These are phyloP conservation scores for Rhynchosporium graminicola DNA, from an alignment of 2,329 filamentous ascomycete species.

Conservation along the genomic window DNA sequence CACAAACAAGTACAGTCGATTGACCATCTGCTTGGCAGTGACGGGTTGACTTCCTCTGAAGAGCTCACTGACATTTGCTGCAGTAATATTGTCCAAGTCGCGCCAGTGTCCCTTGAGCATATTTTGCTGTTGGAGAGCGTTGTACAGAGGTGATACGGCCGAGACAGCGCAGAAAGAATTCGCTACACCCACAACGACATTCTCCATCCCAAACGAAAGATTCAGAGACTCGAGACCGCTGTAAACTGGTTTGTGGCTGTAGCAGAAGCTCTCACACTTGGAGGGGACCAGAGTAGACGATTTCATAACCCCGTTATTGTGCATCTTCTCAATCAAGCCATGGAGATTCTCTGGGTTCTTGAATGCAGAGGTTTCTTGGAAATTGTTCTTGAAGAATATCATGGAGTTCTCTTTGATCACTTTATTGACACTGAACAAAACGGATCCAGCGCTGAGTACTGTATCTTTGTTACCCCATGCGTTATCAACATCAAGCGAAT, in stretches of 20 bases:
- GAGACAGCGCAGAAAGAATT: not conserved
- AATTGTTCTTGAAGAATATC: not conserved
- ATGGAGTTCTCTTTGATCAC: not conserved
- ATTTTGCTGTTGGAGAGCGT: not conserved
- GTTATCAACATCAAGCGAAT: not conserved
- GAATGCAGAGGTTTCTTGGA: not conserved
- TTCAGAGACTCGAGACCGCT: not conserved
- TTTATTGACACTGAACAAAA: not conserved
- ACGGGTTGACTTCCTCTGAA: too few species aligned
- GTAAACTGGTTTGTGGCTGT: not conserved
- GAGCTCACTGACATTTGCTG: not conserved
- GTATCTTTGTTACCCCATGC: not conserved
- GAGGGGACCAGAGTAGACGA: not conserved
- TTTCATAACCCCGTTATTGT: not conserved
- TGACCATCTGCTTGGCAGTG: too few species aligned
- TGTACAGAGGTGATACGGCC: not conserved
- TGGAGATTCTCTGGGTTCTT: not conserved
- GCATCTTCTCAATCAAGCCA: not conserved
- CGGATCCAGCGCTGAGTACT: not conserved
- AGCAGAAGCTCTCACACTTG: not conserved
- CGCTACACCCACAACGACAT: not conserved
- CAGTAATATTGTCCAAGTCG: not conserved
- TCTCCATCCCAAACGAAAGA: not conserved
- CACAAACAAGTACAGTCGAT: too few species aligned
- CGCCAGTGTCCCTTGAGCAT: not conserved